A percentile compares a stretch with the other conserved stretches of the same genome.
These are phyloP conservation scores for Penicillium verhagenii DNA, from an alignment of 495 filamentous ascomycete species.

Conservation along the genomic window DNA sequence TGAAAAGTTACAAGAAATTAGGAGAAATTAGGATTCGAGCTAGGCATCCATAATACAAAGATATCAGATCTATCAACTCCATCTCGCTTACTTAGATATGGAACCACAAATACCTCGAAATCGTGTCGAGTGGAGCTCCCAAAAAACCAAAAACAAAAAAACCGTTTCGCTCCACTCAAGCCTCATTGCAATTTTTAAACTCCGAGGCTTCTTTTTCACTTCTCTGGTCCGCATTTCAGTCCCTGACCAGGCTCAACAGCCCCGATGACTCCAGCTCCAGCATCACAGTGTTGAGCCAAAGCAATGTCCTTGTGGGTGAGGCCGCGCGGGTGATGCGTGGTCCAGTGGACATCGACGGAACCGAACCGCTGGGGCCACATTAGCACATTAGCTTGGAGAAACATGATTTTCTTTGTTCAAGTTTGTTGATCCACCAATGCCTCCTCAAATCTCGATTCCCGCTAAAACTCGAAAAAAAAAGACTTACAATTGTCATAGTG, in stretches of 20 bases:
- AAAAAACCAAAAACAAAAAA: no score
- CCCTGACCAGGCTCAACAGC: conserved; percentile 36
- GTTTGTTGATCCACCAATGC: neutral
- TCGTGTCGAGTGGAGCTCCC: neutral
- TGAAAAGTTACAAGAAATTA: no score
- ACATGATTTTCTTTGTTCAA: conserved; percentile 1
- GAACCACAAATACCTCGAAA: neutral
- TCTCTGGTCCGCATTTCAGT: conserved; percentile 32
- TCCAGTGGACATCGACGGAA: conserved; percentile 60
- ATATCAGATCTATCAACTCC: neutral
- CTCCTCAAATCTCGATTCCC: neutral
- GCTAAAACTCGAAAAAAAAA: neutral
- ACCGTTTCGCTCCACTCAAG: neutral
- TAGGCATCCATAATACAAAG: neutral
- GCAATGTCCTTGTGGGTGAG: conserved; percentile 65
- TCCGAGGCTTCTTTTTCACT: neutral
- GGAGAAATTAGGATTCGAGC: no score
- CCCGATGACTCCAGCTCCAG: conserved; percentile 44
- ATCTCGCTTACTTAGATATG: neutral
- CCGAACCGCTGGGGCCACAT: conserved; percentile 35
- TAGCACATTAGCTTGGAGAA: neutral
- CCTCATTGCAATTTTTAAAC: neutral
- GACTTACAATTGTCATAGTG: conserved; percentile 46
- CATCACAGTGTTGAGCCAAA: conserved; percentile 66
- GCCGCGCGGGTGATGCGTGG: conserved; percentile 70